Conservation (phyloP, 441 rosid genomes). For the Aleurites moluccanus region DNA sequence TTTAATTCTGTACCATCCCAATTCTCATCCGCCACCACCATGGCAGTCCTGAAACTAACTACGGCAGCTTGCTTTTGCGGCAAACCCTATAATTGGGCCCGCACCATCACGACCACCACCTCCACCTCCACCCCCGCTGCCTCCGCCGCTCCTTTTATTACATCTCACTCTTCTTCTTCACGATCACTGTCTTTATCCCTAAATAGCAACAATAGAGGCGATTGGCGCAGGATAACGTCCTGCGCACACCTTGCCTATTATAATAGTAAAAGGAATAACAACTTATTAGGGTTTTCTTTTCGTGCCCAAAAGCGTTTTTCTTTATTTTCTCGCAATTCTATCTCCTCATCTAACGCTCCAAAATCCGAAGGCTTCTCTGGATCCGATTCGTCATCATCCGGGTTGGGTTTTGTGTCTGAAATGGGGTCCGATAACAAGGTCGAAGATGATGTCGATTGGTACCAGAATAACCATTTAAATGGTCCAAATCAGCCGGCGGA, state of each 20-base stretch:
- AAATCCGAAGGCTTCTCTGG: constrained; percentile 27
- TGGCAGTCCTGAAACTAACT: constrained; percentile 39
- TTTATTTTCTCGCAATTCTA: not conserved
- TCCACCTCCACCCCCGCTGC: constrained; percentile 13
- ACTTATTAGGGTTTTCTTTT: constrained; percentile 36
- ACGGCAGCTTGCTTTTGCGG: constrained; percentile 34
- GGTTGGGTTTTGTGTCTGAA: constrained; percentile 41
- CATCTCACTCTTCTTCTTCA: not conserved
- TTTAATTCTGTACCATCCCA: not conserved
- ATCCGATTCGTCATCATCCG: constrained; percentile 31
- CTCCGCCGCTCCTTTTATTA: not conserved
- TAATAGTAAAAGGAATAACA: constrained; percentile 22
- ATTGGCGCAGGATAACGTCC: constrained; percentile 47
- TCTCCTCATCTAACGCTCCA: constrained; percentile 22
- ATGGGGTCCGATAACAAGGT: constrained; percentile 51
- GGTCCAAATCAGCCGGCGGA: constrained; percentile 15
- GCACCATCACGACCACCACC: constrained; percentile 27
- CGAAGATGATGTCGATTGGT: constrained; percentile 31
- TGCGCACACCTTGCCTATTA: constrained; percentile 32
- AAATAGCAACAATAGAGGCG: constrained; percentile 20
- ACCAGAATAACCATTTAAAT: constrained; percentile 14
- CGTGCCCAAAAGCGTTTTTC: constrained; percentile 28
- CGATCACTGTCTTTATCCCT: constrained; percentile 7
- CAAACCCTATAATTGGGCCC: constrained; percentile 39
- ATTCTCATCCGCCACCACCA: constrained; percentile 6